Conservation (phyloP, 2,329 filamentous ascomycete species). For the Alternaria conjuncta region DNA sequence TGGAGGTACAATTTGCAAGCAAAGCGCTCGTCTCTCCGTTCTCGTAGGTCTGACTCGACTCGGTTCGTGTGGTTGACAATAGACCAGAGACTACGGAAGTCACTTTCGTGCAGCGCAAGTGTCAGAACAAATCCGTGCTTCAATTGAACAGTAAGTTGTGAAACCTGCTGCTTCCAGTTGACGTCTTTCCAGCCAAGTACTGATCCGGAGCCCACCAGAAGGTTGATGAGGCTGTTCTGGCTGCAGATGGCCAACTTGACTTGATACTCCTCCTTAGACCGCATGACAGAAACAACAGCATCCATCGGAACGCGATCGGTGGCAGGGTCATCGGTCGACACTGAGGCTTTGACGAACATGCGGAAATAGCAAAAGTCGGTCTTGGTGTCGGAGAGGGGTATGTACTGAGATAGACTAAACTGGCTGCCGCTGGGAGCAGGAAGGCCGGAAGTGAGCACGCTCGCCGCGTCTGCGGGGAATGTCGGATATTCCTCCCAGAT, state of each 20-base stretch:
- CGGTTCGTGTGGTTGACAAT: conserved; percentile 86
- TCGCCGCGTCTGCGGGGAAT: conserved; percentile 73
- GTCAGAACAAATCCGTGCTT: conserved; percentile 77
- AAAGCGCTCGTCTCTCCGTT: conserved; percentile 71
- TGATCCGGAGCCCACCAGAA: conserved; percentile 73
- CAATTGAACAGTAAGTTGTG: conserved; percentile 71
- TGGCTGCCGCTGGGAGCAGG: conserved; percentile 52
- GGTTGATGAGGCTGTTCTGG: conserved; percentile 77
- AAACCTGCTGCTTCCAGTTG: conserved; percentile 74
- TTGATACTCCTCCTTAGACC: conserved; percentile 71
- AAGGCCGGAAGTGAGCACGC: conserved; percentile 61
- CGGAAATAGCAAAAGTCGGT: conserved; percentile 80
- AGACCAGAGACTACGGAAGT: conserved; percentile 79
- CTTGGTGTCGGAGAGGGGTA: conserved; percentile 78
- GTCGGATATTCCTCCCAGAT: conserved; percentile 83
- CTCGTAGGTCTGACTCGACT: conserved; percentile 73
- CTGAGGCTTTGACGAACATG: conserved; percentile 74
- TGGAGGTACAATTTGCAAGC: conserved; percentile 73
- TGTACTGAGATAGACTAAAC: conserved; percentile 65
- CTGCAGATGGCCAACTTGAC: conserved; percentile 78
- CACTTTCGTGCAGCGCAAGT: conserved; percentile 74
- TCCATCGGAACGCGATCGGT: conserved; percentile 73
- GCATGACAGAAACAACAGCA: conserved; percentile 76
- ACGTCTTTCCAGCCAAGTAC: conserved; percentile 79
- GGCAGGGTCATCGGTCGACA: conserved; percentile 73